phyloP scores from a whole-genome alignment of 2,329 filamentous ascomycete genomes.

The Exutisphaerella laricina region DNA sequence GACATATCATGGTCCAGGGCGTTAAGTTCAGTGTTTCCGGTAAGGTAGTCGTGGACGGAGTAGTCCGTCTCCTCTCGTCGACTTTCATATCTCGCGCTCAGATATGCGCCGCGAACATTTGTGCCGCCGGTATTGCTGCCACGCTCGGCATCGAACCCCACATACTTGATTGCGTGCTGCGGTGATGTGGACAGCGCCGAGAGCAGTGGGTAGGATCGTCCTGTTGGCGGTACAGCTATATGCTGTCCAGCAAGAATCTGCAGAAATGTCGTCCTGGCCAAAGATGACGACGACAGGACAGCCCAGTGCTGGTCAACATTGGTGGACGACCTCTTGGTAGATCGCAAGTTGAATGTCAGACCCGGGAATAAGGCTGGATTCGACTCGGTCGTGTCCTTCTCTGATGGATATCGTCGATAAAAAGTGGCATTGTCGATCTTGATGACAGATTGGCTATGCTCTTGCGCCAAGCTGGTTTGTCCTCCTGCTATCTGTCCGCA shows the following conservation, averaged over 20 bases:
- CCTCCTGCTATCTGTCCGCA: too few relatives aligned
- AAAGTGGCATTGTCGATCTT: slow-evolving; percentile 75
- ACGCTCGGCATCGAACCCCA: slow-evolving; percentile 78
- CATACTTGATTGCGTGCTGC: slow-evolving; percentile 71
- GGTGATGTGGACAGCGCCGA: slow-evolving; percentile 54
- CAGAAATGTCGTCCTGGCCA: slow-evolving; percentile 76
- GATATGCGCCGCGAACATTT: slow-evolving; percentile 67
- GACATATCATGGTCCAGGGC: slow-evolving; percentile 52
- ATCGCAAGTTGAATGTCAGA: slow-evolving; percentile 65
- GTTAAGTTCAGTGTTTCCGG: slow-evolving; percentile 78
- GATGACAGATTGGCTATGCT: too few relatives aligned
- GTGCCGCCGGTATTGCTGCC: slow-evolving; percentile 48
- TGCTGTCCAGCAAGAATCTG: slow-evolving; percentile 71
- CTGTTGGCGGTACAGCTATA: slow-evolving; percentile 67
- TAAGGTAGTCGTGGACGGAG: slow-evolving; percentile 72
- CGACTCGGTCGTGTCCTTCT: slow-evolving; percentile 38
- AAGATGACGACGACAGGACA: slow-evolving; percentile 70
- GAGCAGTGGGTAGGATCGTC: slow-evolving; percentile 74
- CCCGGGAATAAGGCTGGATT: slow-evolving; percentile 51
- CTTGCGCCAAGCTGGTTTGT: too few relatives aligned
- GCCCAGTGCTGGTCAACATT: slow-evolving; percentile 63
- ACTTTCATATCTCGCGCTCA: slow-evolving; percentile 88
- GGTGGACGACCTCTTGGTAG: slow-evolving; percentile 26
- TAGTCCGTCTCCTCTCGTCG: slow-evolving; percentile 82
- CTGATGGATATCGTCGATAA: slow-evolving; percentile 65